Base-by-base conservation (phyloP, 257 asterid species). In the Scutellaria baicalensis region DNA sequence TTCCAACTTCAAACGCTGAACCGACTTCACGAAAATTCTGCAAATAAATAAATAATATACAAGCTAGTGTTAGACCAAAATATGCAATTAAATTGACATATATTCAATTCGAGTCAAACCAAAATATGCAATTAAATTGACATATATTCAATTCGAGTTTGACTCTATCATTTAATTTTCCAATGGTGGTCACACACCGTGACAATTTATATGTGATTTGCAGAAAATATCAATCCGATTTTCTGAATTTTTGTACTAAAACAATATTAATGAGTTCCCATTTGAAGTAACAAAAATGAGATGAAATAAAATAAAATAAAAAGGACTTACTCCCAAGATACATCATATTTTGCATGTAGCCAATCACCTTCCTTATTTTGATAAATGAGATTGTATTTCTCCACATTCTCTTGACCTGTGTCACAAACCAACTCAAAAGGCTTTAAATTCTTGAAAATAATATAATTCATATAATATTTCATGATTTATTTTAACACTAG, bases 331-430 rank as follows among this genome's bases (percentile, higher is more conserved):
- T 80, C 85, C 96, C 96, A 89, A 4, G 89, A 78, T 5, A 77
- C 83, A 77, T 85, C 89, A 27, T 27, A 27, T 68, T 77, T 83
- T 21, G 87, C 90, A 63, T 76, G 81, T 50, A 77, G 77, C 96
- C 96, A 89, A 63, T 79, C 87, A 56, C 94, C 96, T 64, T 87
- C 88, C 27, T 59, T 77, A n/a, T 85, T 89, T 67, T 85, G 87
- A 76, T 83, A 89, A 14, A 75, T 62, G 14, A 89, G 84, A 72
- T 68, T 77, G 70, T 82, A 85, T 2, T 10, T 54, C 64, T 77
- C 79, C 16, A 36, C 70, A 65, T 68, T 73, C 72, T 78, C 80
- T 35, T 77, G 56, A 69, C 78, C 92, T 88, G 77, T 52, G 33
- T 5, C 68, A 49, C 43, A 39, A 9, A 66, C 27, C 66, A 49